These are phyloP conservation scores for Lecanicillium sp. DNA, from an alignment of 2,329 filamentous ascomycete species.

Conservation along the genomic window DNA sequence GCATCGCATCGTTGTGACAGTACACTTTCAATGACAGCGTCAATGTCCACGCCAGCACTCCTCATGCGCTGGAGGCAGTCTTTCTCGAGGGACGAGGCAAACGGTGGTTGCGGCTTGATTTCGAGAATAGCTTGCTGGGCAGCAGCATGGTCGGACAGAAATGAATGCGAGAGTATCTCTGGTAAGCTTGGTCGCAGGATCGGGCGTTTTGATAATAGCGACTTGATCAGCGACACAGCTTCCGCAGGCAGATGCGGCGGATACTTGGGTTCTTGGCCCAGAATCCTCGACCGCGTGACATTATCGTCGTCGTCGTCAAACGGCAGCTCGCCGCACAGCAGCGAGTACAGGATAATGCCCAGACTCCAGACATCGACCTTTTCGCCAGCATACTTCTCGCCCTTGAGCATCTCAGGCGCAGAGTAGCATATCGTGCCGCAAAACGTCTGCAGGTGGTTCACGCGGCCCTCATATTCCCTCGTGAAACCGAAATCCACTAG, in stretches of 20 bases:
- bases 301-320: slow-evolving; percentile 96
- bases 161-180: slow-evolving; percentile 83
- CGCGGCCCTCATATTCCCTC: slow-evolving; percentile 90
- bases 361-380: slow-evolving; percentile 97
- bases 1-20: slow-evolving; percentile 83
- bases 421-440: slow-evolving; percentile 98
- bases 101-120: slow-evolving; percentile 71
- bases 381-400: slow-evolving; percentile 94
- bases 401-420: slow-evolving; percentile 96
- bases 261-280: slow-evolving; percentile 79
- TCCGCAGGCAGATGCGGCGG: slow-evolving; percentile 73
- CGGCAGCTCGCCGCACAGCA: slow-evolving; percentile 79
- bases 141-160: slow-evolving; percentile 78
- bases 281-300: slow-evolving; percentile 75
- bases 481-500: slow-evolving; percentile 98
- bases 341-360: slow-evolving; percentile 76
- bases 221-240: slow-evolving; percentile 68
- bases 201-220: slow-evolving; percentile 84
- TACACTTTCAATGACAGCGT: slow-evolving; percentile 91
- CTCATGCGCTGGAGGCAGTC: slow-evolving; percentile 90
- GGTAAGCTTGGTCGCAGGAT: slow-evolving; percentile 73
- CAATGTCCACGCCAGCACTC: slow-evolving; percentile 87
- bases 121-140: slow-evolving; percentile 87
- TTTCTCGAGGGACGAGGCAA: slow-evolving; percentile 81
- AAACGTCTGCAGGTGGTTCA: slow-evolving; percentile 93